Conservation (phyloP, 768 basidiomycete species). For the Flagelloscypha sp. region DNA sequence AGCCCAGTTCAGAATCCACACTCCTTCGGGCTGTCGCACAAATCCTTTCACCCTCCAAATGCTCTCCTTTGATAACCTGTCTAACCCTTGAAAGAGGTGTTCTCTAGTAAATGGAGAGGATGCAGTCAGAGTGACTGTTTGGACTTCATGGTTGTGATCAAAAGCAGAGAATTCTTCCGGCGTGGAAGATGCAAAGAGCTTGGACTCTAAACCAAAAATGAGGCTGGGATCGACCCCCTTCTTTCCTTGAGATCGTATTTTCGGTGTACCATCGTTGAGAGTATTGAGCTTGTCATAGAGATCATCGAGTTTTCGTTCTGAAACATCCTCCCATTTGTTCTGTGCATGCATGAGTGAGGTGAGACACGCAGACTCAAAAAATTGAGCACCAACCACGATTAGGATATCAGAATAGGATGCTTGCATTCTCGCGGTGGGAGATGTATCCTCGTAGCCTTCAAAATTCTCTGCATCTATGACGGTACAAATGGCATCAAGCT, state of each 20-base stretch:
- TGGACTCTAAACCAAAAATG: conserved; percentile 88
- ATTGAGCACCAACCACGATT: conserved; percentile 74
- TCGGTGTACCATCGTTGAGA: conserved; percentile 85
- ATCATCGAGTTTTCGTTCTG: conserved; percentile 70
- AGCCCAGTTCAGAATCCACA: conserved; percentile 82
- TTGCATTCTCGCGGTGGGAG: conserved; percentile 87
- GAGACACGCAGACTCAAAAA: conserved; percentile 23
- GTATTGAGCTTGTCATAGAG: conserved; percentile 85
- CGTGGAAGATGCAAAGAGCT: conserved; percentile 49
- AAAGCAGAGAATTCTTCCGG: conserved; percentile 13
- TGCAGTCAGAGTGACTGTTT: conserved; percentile 59
- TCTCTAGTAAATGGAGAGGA: conserved; percentile 26
- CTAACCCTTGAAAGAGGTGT: conserved; percentile 39
- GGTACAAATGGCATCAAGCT: conserved; percentile 85
- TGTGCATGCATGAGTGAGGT: conserved; percentile 19
- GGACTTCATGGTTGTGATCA: conserved; percentile 76
- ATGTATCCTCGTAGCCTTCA: conserved; percentile 84
- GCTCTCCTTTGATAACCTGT: conserved; percentile 50
- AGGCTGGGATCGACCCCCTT: conserved; percentile 68
- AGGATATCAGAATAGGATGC: conserved; percentile 94
- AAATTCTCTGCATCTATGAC: conserved; percentile 92
- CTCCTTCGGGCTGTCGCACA: conserved; percentile 33
- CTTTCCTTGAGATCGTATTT: conserved; percentile 58
- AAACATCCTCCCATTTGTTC: conserved; percentile 88
- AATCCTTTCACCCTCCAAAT: conserved; percentile 88